Evolutionary conservation across 2,329 filamentous ascomycete species (phyloP), one percentile per base, ranked within the genome.

Genomic region (Penicillium concentricum): DNA sequence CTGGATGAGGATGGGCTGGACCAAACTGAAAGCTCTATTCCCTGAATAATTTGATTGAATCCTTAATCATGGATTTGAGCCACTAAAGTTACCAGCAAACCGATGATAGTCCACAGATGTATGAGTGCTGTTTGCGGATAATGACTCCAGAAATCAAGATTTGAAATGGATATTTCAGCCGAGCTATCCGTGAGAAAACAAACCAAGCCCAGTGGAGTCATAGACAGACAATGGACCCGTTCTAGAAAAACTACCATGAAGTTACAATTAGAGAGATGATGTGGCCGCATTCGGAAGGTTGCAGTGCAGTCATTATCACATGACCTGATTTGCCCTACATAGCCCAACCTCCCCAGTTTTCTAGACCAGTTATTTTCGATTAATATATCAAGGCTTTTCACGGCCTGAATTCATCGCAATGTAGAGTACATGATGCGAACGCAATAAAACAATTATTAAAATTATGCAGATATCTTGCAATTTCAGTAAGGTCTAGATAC

Each of bases 221-320:
- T 47, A 47, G 18, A 34, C 15, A 47, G 18, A 34, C 15, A 35
- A 35, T 34, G n/a, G 18, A 47, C 18, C 3, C 20, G 5, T 24
- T 34, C 9, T 6, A 42, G 28, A 9, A 52, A 51, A 35, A 28
- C 34, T 24, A 26, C 24, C 28, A 35, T 44, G 54, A 38, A 57
- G 51, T 58, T 62, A 56, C 57, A 64, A 28, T 54, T 20, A 12
- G 42, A 49, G 26, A 26, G 16, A 32, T 13, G 22, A 32, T 42
- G 35, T 57, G 50, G 59, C 61, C 51, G 63, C 24, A 56, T 65
- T 65, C 59, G 57, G 63, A 64, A 64, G 57, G 64, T 66, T 66
- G 51, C 64, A 66, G 46, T 51, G 56, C 28, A 10, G 6, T 32
- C 12, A 13, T 1, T 4, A 20, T 64, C 64, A 66, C 61, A 60